These are phyloP conservation scores for Pleodorina starrii DNA, from an alignment of 139 green algal genomes.

Conservation along the genomic window DNA sequence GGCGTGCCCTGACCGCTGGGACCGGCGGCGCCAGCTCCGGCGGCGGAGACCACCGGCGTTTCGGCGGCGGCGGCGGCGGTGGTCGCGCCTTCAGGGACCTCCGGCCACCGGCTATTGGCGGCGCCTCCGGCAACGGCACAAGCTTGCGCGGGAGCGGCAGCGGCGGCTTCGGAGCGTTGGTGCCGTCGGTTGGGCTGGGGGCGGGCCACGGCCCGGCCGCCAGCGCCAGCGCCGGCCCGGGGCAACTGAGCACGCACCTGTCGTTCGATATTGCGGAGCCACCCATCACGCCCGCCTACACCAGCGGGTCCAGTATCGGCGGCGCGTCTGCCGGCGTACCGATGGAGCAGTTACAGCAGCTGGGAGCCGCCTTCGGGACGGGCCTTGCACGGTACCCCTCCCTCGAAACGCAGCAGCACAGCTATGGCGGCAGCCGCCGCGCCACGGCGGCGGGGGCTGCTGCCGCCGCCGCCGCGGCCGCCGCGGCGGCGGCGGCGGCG, in stretches of 20 bases:
- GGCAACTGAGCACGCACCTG: constrained; percentile 34
- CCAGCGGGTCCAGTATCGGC: background rate
- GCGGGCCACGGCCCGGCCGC: background rate
- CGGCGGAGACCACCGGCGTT: background rate
- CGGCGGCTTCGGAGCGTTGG: background rate
- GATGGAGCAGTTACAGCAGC: background rate
- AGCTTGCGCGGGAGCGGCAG: background rate
- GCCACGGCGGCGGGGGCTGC: background rate
- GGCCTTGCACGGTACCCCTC: background rate
- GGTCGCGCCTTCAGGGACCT: too few species aligned
- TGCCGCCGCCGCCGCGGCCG: background rate
- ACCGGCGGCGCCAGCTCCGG: background rate
- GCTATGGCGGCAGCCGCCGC: background rate
- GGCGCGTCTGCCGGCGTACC: background rate
- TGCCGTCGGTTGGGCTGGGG: background rate
- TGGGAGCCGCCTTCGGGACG: background rate
- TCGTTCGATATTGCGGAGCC: constrained; percentile 33
- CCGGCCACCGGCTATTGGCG: background rate
- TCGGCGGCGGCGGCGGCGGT: too few species aligned
- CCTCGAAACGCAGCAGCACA: background rate
- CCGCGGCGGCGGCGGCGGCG: too few species aligned
- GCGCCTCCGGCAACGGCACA: background rate
- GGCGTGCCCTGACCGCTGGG: background rate
- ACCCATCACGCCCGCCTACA: constrained; percentile 43
- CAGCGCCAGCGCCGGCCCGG: too few species aligned